A percentile compares a stretch with the other conserved stretches of the same genome.
These are phyloP conservation scores for Mycena floridula DNA, from an alignment of 768 basidiomycete species.

Conservation along the genomic window DNA sequence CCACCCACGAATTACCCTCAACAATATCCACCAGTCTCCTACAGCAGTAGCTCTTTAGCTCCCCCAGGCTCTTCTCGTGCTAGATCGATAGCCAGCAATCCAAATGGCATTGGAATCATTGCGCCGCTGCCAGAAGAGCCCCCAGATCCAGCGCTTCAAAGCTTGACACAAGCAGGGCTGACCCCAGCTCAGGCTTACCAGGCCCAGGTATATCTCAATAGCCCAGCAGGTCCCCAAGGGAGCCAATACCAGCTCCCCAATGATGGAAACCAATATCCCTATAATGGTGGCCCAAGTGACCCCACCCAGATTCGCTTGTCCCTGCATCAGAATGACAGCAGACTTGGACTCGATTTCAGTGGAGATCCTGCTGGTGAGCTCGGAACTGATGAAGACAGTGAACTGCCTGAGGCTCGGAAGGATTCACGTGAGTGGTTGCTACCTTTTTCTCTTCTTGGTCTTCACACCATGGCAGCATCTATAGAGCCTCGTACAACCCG, in stretches of 20 bases:
- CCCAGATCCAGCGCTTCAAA: slow-evolving; percentile 40
- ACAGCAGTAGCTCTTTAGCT: slow-evolving; percentile 23
- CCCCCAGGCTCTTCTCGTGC: slow-evolving; percentile 39
- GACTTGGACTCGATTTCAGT: slow-evolving; percentile 53
- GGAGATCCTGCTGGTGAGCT: slow-evolving; percentile 25
- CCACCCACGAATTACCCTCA: slow-evolving; percentile 21
- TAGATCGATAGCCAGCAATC: slow-evolving; percentile 42
- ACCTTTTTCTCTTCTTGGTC: slow-evolving; percentile 3
- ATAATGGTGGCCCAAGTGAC: neutral
- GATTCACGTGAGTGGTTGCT: slow-evolving; percentile 36
- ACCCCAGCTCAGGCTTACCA: slow-evolving; percentile 81
- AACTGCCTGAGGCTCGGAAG: slow-evolving; percentile 50
- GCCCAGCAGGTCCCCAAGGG: slow-evolving; percentile 32
- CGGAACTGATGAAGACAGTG: slow-evolving; percentile 45
- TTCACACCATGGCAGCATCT: no score
- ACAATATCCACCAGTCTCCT: slow-evolving; percentile 20
- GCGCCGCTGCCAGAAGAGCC: slow-evolving; percentile 43
- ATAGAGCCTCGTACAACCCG: slow-evolving; percentile 15
- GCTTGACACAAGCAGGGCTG: slow-evolving; percentile 43
- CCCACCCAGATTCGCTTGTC: neutral
- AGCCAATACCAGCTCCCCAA: slow-evolving; percentile 11
- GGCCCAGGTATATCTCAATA: slow-evolving; percentile 58
- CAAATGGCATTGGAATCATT: slow-evolving; percentile 36
- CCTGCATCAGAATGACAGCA: slow-evolving; percentile 45
- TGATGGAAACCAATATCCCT: no score